Evolutionary conservation across 371 early-diverging fungal species (phyloP).

Genomic region (Rhizopus sp.): DNA sequence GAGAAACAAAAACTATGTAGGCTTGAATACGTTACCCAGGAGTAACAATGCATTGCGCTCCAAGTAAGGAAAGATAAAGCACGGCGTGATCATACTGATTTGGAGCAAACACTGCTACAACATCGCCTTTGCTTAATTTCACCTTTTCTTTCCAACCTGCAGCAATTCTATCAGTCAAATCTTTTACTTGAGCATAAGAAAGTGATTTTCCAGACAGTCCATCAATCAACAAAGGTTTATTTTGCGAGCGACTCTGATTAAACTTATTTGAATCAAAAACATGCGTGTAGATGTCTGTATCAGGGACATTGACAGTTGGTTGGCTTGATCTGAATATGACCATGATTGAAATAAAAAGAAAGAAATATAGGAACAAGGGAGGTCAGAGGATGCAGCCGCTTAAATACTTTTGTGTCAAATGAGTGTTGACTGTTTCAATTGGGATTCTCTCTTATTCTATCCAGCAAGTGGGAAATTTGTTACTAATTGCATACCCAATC

Average conservation of each 20-base stretch:
- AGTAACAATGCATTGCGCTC: constrained; percentile 36
- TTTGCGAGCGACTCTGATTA: constrained; percentile 30
- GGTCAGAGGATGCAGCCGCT: background rate
- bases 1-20: background rate
- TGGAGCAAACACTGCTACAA: constrained; percentile 72
- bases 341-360: constrained; percentile 2
- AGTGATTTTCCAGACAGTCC: constrained; percentile 52
- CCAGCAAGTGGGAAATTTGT: constrained; percentile 1
- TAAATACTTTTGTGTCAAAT: background rate
- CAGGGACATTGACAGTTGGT: constrained; percentile 51
- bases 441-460: too few species aligned
- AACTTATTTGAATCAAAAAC: constrained; percentile 47
- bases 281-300: constrained; percentile 66
- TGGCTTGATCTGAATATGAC: constrained; percentile 13
- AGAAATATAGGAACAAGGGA: background rate
- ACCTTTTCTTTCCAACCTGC: constrained; percentile 43
- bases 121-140: constrained; percentile 68
- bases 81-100: constrained; percentile 57
- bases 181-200: constrained; percentile 64
- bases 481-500: background rate
- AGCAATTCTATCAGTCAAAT: constrained; percentile 54
- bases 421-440: background rate
- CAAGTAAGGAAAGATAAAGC: constrained; percentile 42
- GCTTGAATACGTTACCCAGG: constrained; percentile 33
- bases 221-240: constrained; percentile 57